A percentile compares a stretch with the other conserved stretches of the same genome.
These are phyloP conservation scores for Polytolypa hystricis DNA, from an alignment of 2,329 filamentous ascomycete species.

Conservation along the genomic window DNA sequence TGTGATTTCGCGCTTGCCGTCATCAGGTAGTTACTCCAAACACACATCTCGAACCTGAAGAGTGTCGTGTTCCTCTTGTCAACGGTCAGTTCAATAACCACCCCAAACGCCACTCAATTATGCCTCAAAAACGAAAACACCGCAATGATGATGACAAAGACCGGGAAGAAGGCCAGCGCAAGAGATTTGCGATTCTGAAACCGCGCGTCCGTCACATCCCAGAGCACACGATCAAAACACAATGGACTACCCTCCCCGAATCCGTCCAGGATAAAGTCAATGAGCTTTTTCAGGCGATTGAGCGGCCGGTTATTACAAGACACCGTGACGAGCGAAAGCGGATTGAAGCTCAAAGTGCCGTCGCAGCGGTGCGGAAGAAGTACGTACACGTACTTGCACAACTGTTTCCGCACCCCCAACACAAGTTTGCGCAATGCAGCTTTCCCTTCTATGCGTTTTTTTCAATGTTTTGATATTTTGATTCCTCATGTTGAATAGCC, in stretches of 20 bases:
- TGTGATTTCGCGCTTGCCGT: no score
- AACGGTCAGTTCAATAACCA: no score
- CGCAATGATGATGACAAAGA: slow-evolving; percentile 7
- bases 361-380: slow-evolving; percentile 32
- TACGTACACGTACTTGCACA: no score
- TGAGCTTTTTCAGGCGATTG: slow-evolving; percentile 31
- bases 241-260: slow-evolving; percentile 35
- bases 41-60: no score
- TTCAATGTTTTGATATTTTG: not conserved
- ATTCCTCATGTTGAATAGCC: not conserved
- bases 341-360: slow-evolving; percentile 31
- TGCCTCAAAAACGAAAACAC: slow-evolving; percentile 14
- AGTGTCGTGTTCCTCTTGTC: no score
- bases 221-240: slow-evolving; percentile 33
- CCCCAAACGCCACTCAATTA: slow-evolving; percentile 9
- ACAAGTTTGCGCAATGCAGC: no score
- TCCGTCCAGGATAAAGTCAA: slow-evolving; percentile 32
- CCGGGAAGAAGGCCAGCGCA: slow-evolving; percentile 9
- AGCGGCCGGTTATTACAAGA: slow-evolving; percentile 33
- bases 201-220: slow-evolving; percentile 31
- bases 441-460: no score
- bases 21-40: no score
- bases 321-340: slow-evolving; percentile 32
- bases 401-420: no score
- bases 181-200: slow-evolving; percentile 28